phyloP scores from a whole-genome alignment of 1,284 basidiomycete species.

The Moniliella sp. region DNA sequence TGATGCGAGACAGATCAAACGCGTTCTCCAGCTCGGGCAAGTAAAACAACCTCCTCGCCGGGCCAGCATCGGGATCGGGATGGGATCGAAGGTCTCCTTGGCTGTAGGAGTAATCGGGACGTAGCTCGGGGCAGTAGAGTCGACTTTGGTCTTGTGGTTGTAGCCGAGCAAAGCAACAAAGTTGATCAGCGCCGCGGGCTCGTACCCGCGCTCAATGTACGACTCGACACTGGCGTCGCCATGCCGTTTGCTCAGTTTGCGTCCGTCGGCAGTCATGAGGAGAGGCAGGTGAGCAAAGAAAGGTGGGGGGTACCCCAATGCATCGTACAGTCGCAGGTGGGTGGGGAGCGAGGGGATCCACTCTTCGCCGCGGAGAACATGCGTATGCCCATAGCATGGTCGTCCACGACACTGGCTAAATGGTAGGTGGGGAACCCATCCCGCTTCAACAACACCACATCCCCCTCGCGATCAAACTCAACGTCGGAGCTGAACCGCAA shows the following conservation, averaged over 20 bases:
- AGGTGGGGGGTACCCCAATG: conserved; percentile 52
- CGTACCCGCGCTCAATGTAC: conserved; percentile 68
- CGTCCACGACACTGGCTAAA: conserved; percentile 81
- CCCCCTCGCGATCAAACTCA: conserved; percentile 65
- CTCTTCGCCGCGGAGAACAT: conserved; percentile 93
- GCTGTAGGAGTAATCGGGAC: too few species aligned
- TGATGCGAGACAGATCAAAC: too few species aligned
- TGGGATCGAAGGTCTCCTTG: too few species aligned
- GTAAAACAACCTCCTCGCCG: too few species aligned
- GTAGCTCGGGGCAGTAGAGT: too few species aligned
- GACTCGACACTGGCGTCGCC: conserved; percentile 68
- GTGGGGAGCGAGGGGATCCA: conserved; percentile 87
- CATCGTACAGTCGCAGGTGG: conserved; percentile 69
- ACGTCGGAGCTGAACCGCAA: conserved; percentile 9
- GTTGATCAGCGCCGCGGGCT: conserved; percentile 69
- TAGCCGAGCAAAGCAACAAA: conserved; percentile 84
- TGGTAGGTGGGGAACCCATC: conserved; percentile 91
- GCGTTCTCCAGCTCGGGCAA: too few species aligned
- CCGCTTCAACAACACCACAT: conserved; percentile 75
- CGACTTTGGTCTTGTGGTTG: conserved; percentile 38
- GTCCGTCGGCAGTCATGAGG: conserved; percentile 67
- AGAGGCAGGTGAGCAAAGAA: conserved; percentile 76
- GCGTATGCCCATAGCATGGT: conserved; percentile 87
- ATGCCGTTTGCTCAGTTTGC: conserved; percentile 79
- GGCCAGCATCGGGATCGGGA: too few species aligned